Evolutionary conservation across 1,284 basidiomycete species (phyloP).

Genomic region (Fomitopsis pinicola): DNA sequence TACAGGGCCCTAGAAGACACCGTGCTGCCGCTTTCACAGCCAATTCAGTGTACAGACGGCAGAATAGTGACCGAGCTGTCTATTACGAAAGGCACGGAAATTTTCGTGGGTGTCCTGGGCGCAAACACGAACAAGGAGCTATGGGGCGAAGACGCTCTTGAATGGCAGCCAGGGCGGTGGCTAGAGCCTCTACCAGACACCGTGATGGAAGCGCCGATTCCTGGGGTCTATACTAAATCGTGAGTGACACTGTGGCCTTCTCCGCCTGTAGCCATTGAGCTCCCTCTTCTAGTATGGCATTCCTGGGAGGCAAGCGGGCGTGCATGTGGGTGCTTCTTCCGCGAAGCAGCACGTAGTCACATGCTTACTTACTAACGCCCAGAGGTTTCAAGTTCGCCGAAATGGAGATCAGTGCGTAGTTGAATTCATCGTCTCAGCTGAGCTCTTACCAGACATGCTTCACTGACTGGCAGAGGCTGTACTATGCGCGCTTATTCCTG

Average conservation of each 20-base stretch:
- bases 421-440: background rate
- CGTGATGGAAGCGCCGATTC: constrained; percentile 11
- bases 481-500: constrained; percentile 13
- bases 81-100: constrained; percentile 9
- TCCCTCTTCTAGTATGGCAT: constrained; percentile 1
- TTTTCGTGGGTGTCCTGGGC: constrained; percentile 14
- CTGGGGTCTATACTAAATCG: constrained; percentile 16
- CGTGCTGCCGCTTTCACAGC: constrained; percentile 10
- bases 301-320: constrained; percentile 2
- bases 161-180: constrained; percentile 22
- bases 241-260: background rate
- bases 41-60: constrained; percentile 12
- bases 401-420: constrained; percentile 16
- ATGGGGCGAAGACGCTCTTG: constrained; percentile 20
- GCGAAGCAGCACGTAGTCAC: background rate
- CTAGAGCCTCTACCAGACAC: constrained; percentile 9
- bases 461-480: constrained; percentile 13
- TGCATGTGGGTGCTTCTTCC: constrained; percentile 2
- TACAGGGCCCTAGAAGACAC: constrained; percentile 9
- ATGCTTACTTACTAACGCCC: too few species aligned
- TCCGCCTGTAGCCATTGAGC: background rate
- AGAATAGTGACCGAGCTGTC: constrained; percentile 11
- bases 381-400: constrained; percentile 20
- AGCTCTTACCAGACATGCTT: background rate
- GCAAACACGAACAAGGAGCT: constrained; percentile 13